phyloP scores from a whole-genome alignment of 2,329 filamentous ascomycete species.

The Botrytis deweyae region DNA sequence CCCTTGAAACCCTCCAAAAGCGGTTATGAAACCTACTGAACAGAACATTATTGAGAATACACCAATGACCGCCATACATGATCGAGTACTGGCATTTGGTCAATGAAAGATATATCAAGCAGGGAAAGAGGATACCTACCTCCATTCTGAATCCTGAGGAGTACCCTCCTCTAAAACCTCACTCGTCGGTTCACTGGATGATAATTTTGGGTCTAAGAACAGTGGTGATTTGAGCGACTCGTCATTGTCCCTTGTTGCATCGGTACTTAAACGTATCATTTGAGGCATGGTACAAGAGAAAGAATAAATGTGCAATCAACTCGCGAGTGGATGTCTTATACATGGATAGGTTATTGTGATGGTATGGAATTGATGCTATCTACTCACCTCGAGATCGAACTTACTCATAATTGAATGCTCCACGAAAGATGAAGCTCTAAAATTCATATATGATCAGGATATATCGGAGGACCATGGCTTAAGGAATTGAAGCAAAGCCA shows the following conservation, averaged over 20 bases:
- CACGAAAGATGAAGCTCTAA: neutral
- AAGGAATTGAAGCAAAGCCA: neutral
- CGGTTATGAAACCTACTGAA: constrained; percentile 40
- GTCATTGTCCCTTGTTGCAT: neutral
- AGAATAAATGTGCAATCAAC: too few species aligned
- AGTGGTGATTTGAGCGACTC: neutral
- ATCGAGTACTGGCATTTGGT: constrained; percentile 7
- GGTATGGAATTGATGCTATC: neutral
- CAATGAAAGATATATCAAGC: neutral
- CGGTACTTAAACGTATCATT: neutral
- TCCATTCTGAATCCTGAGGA: constrained; percentile 16
- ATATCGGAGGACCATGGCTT: neutral
- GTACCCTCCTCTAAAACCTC: neutral
- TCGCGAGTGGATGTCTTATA: neutral
- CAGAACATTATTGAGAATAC: constrained; percentile 30
- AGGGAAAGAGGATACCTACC: constrained; percentile 10
- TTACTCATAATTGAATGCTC: neutral
- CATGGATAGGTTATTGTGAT: neutral
- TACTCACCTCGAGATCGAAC: neutral
- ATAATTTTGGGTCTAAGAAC: neutral
- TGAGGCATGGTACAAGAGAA: neutral
- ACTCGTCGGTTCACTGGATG: neutral
- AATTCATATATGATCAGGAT: neutral
- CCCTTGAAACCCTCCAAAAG: constrained; percentile 41
- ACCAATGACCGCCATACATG: constrained; percentile 20